Evolutionary conservation across 139 green algal genomes (phyloP).

Genomic region (Closterium sp.): DNA sequence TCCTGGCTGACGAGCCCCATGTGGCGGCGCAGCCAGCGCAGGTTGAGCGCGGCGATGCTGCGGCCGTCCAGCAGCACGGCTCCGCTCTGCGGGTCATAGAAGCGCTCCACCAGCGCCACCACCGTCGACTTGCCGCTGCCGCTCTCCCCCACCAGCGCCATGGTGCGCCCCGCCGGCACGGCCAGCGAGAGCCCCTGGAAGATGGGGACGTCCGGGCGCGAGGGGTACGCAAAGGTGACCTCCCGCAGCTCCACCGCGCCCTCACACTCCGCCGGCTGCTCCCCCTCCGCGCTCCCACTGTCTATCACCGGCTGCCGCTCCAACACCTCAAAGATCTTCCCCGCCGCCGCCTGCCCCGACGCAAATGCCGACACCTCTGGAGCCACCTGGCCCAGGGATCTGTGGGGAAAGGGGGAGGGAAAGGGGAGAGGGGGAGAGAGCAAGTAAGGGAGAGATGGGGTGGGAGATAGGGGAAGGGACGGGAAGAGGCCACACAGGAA

Average conservation of each 20-base stretch:
- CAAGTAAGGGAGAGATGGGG: background rate
- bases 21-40: conserved; percentile 74
- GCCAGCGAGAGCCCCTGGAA: conserved; percentile 15
- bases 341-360: conserved; percentile 7
- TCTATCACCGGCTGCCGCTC: conserved; percentile 12
- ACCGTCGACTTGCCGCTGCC: conserved; percentile 93
- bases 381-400: conserved; percentile 14
- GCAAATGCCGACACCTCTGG: conserved; percentile 5
- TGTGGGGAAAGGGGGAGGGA: background rate
- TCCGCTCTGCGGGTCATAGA: conserved; percentile 68
- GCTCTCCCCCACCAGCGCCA: conserved; percentile 88
- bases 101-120: conserved; percentile 83
- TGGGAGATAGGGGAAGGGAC: background rate
- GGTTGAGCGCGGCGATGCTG: conserved; percentile 72
- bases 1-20: conserved; percentile 89
- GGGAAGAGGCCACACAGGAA: no score
- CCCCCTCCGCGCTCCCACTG: background rate
- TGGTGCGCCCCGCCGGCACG: conserved; percentile 50
- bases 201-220: conserved; percentile 38
- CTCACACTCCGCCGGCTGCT: background rate
- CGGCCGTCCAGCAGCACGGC: conserved; percentile 74
- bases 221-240: conserved; percentile 45
- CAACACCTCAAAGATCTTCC: conserved; percentile 24
- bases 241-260: conserved; percentile 37
- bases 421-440: background rate